Conservation (phyloP, 768 basidiomycete species). For the Coprinopsis marcescibilis region DNA sequence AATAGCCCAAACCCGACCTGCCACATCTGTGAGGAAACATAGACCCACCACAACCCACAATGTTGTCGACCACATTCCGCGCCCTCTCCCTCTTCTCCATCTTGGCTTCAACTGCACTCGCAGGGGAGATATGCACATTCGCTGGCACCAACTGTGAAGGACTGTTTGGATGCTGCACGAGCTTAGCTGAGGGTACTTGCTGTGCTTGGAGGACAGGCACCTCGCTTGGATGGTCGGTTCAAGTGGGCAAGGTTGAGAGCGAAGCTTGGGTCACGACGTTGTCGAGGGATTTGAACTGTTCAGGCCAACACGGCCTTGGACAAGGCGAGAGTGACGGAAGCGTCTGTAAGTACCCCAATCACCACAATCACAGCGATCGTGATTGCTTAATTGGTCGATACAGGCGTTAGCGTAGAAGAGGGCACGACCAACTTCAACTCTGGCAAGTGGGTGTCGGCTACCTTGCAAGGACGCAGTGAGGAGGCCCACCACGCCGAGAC, state of each 20-base stretch:
- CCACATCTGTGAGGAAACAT: neutral
- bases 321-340: neutral
- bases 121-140: neutral
- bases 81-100: neutral
- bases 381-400: neutral
- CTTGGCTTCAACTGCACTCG: neutral
- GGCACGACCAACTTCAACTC: neutral
- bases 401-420: neutral
- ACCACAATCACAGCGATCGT: neutral
- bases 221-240: conserved; percentile 1
- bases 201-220: neutral
- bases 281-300: neutral
- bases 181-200: neutral
- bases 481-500: neutral
- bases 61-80: neutral
- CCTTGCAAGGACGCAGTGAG: neutral
- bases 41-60: neutral
- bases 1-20: neutral
- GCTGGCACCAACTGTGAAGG: neutral
- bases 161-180: conserved; percentile 2
- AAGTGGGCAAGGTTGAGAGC: neutral
- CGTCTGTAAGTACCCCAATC: neutral
- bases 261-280: neutral
- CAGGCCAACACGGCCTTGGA: neutral
- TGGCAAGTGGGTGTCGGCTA: conserved; percentile 3